A percentile compares a stretch with the other conserved stretches of the same genome.
Evolutionary conservation across 2,329 filamentous ascomycete species (phyloP).

Genomic region (Hypomyces perniciosus): DNA sequence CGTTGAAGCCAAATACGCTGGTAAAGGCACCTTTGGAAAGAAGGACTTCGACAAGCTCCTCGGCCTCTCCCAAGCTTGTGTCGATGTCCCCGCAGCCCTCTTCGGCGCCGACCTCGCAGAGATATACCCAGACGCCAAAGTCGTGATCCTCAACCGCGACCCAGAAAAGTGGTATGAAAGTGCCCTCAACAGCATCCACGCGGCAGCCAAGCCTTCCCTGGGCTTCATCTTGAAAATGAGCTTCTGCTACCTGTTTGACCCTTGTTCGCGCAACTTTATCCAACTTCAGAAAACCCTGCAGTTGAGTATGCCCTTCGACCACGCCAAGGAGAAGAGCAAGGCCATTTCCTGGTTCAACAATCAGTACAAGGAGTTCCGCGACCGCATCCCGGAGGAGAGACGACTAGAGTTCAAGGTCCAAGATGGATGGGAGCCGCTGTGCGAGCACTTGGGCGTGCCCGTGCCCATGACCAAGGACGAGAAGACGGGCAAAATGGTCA

Average conservation of each 20-base stretch:
- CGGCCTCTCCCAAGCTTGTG: slow-evolving; percentile 43
- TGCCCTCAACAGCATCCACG: slow-evolving; percentile 21
- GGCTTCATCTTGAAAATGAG: slow-evolving; percentile 11
- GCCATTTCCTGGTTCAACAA: slow-evolving; percentile 32
- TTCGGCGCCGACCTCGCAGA: slow-evolving; percentile 32
- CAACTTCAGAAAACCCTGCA: slow-evolving; percentile 24
- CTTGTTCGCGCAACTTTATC: slow-evolving; percentile 18
- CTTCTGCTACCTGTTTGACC: slow-evolving; percentile 26
- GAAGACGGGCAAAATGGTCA: slow-evolving; percentile 24
- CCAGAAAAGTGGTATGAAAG: slow-evolving; percentile 33
- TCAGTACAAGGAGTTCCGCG: slow-evolving; percentile 32
- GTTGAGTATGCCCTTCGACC: slow-evolving; percentile 24
- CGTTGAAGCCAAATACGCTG: slow-evolving; percentile 28
- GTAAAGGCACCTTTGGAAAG: slow-evolving; percentile 26
- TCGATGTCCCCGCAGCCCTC: slow-evolving; percentile 52
- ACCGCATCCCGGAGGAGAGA: slow-evolving; percentile 27
- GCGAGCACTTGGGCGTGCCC: slow-evolving; percentile 31
- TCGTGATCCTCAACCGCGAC: slow-evolving; percentile 35
- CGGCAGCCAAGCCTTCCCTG: neutral
- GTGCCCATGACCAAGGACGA: slow-evolving; percentile 30
- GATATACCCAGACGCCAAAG: slow-evolving; percentile 31
- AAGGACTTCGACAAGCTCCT: slow-evolving; percentile 42
- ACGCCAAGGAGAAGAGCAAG: slow-evolving; percentile 29
- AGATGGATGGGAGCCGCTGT: slow-evolving; percentile 38
- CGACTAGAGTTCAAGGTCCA: slow-evolving; percentile 34